Evolutionary conservation across 2,329 filamentous ascomycete genomes (phyloP).

Genomic region (Thermoascus crustaceus): DNA sequence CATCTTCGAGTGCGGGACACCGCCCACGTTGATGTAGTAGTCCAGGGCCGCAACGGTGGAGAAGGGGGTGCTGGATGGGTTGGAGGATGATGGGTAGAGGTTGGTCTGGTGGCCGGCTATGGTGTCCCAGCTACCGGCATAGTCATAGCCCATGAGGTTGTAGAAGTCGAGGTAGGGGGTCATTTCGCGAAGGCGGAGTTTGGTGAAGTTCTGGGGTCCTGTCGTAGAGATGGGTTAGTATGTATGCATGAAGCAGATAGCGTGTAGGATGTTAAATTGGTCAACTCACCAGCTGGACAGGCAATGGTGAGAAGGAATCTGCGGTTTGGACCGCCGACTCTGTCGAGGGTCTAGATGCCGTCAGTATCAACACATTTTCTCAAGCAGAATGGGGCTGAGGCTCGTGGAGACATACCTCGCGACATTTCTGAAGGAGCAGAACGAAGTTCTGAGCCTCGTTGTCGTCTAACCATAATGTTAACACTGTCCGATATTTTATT

Average conservation of each 20-base stretch:
- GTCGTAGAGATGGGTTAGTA: neutral
- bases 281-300: conserved; percentile 36
- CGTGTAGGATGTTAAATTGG: neutral
- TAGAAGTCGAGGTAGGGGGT: conserved; percentile 45
- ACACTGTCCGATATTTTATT: neutral
- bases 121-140: conserved; percentile 71
- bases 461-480: conserved; percentile 23
- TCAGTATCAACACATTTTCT: neutral
- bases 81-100: conserved; percentile 52
- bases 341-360: conserved; percentile 25
- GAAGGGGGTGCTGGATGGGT: conserved; percentile 66
- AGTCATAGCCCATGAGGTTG: conserved; percentile 75
- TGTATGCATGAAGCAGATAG: neutral
- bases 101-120: conserved; percentile 74
- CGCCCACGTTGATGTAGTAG: conserved; percentile 56
- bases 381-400: neutral
- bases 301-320: conserved; percentile 44
- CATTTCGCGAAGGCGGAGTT: conserved; percentile 37
- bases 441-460: conserved; percentile 37
- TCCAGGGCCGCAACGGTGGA: conserved; percentile 62
- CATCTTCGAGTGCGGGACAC: conserved; percentile 61
- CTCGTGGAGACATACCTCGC: conserved; percentile 22
- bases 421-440: conserved; percentile 33
- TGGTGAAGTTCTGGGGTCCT: conserved; percentile 36
- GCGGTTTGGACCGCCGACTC: conserved; percentile 30